Evolutionary conservation across 2,329 filamentous ascomycete species (phyloP).

Genomic region (Alternaria metachromatica): DNA sequence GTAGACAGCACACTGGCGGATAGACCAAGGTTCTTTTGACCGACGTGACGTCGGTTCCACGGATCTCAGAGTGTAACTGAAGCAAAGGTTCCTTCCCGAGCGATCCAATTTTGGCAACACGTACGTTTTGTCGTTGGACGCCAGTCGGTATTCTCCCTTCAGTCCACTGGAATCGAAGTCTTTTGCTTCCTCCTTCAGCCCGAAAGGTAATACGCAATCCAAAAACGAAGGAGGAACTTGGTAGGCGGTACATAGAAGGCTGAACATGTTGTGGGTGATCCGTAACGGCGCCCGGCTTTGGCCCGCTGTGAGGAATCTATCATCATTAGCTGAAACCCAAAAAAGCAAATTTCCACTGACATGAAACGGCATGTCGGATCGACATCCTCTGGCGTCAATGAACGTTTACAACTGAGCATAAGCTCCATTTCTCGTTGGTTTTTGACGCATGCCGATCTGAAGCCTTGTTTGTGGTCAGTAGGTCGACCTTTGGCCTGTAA

Average conservation of each 20-base stretch:
- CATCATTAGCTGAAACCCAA: neutral
- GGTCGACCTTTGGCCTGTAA: neutral
- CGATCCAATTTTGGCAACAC: constrained; percentile 39
- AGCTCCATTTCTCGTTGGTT: neutral
- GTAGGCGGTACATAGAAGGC: constrained; percentile 31
- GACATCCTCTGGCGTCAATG: neutral
- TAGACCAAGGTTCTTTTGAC: constrained; percentile 41
- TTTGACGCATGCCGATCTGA: neutral
- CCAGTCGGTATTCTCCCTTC: constrained; percentile 34
- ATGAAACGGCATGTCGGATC: constrained; percentile 26
- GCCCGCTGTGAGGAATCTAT: constrained; percentile 25
- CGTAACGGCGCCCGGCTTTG: constrained; percentile 22
- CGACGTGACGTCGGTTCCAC: constrained; percentile 33
- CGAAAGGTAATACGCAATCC: constrained; percentile 51
- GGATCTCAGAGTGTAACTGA: constrained; percentile 53
- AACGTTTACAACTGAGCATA: neutral
- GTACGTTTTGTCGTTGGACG: neutral
- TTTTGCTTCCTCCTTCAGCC: constrained; percentile 33
- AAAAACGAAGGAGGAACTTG: constrained; percentile 47
- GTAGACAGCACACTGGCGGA: constrained; percentile 48
- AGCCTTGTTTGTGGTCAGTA: neutral
- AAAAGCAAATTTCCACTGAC: neutral
- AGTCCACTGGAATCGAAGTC: constrained; percentile 51
- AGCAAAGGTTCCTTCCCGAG: constrained; percentile 45
- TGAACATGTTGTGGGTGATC: constrained; percentile 25